A percentile compares a stretch with the other conserved stretches of the same genome.
Evolutionary conservation across 257 asterid genomes (phyloP).

Genomic region (Ocimum tenuiflorum): DNA sequence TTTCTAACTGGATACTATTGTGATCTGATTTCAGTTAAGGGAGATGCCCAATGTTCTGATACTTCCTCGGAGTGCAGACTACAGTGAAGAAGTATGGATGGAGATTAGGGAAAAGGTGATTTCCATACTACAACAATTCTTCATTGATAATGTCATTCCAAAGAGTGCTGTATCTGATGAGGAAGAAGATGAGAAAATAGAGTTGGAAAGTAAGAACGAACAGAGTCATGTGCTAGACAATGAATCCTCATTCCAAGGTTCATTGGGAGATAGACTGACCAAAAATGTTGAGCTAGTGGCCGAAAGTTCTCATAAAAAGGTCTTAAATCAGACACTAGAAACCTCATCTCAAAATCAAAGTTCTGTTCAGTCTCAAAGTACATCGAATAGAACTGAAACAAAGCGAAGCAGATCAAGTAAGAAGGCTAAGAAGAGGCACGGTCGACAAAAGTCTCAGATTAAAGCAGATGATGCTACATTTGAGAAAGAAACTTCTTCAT

Average conservation of each 20-base stretch:
- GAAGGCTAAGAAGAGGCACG: constrained; percentile 92
- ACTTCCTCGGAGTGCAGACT: constrained; percentile 99
- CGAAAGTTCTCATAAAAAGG: constrained; percentile 71
- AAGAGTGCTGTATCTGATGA: constrained; percentile 77
- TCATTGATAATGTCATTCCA: constrained; percentile 67
- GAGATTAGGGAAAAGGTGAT: constrained; percentile 93
- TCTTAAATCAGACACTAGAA: constrained; percentile 44
- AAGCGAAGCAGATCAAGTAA: constrained; percentile 91
- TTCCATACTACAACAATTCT: constrained; percentile 70
- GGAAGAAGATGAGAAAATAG: constrained; percentile 60
- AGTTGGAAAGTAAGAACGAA: constrained; percentile 43
- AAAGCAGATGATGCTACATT: constrained; percentile 60
- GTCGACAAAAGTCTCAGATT: constrained; percentile 77
- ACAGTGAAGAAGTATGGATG: constrained; percentile 99
- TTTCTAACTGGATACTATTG: constrained; percentile 14
- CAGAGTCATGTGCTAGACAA: constrained; percentile 33
- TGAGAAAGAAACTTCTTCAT: constrained; percentile 73
- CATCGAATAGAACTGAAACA: constrained; percentile 57
- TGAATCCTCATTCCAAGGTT: constrained; percentile 53
- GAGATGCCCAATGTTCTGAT: constrained; percentile 99
- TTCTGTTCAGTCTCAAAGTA: constrained; percentile 49
- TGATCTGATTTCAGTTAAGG: constrained; percentile 51
- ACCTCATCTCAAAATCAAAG: constrained; percentile 57
- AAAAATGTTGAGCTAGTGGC: constrained; percentile 46
- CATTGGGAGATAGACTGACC: constrained; percentile 40